Base-by-base conservation (phyloP, 2,329 filamentous ascomycete species). In the Botryotinia convoluta region DNA sequence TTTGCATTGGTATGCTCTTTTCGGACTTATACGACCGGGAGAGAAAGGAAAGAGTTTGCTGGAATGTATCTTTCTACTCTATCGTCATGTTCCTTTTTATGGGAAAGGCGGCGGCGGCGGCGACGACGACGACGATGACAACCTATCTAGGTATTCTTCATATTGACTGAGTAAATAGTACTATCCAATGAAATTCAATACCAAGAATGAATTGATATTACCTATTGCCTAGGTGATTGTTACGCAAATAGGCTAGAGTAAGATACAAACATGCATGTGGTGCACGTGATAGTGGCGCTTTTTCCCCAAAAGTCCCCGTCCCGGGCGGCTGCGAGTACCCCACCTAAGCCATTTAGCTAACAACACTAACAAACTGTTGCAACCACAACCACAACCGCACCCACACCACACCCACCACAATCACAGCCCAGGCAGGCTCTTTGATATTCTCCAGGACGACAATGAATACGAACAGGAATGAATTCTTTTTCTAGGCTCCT, bases 261-360 rank as follows among this genome's bases (percentile, higher is more conserved):
- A 9, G 7, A 37, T 63, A 42, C 37, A 20, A 29, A 42, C 16
- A 42, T 29, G 18, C 26, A 42, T 68, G 16, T 8, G 54, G 22
- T 26, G 45, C 64, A 68, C 64, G 64, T 68, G 64, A 68, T 42
- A 68, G 64, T 54, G 64, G 45, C 45, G 45, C 39, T 51, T 20
- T 42, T 44, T 44, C 37, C 42, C 61, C 63, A 20, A 37, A 39
- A 39, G 32, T 54, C 48, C 45, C 64, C 64, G 64, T 57, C 20
- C 45, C 63, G 63, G 44, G 63, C 63, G 63, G 63, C 63, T 67
- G 45, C 48, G 45, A 67, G 8, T 37, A 12, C 29, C 18, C n/a
- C 20, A 65, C 22, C 61, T 42, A 26, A 29, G 51, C n/a, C 51
- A 57, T 57, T 61, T 26, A 62, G 60, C 22, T 10, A 62, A 3